These are phyloP conservation scores for Arabidopsis thaliana DNA, from an alignment of 345 rosid species.

Conservation along the genomic window DNA sequence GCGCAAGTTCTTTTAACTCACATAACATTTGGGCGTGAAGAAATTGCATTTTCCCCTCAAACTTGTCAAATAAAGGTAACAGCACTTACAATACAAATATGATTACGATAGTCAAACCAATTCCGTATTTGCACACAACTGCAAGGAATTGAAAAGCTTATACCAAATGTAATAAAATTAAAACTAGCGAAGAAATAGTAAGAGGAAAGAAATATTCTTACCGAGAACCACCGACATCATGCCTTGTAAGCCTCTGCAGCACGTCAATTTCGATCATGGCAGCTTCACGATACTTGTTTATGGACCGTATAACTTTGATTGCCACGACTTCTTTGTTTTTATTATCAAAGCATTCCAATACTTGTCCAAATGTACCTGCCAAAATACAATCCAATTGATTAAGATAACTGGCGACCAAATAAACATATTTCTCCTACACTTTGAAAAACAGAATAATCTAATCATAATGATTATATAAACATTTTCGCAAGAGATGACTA, in stretches of 20 bases:
- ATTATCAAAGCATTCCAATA: slow-evolving; percentile 83
- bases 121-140: slow-evolving; percentile 99
- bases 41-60: slow-evolving; percentile 48
- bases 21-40: slow-evolving; percentile 50
- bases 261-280: slow-evolving; percentile 90
- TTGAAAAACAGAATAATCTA: not conserved
- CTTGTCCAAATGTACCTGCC: slow-evolving; percentile 87
- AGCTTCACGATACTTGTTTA: slow-evolving; percentile 85
- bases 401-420: not conserved
- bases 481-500: slow-evolving; percentile 26
- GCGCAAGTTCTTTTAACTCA: slow-evolving; percentile 80
- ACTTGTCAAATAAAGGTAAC: slow-evolving; percentile 61
- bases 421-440: not conserved
- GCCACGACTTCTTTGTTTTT: slow-evolving; percentile 84
- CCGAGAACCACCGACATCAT: slow-evolving; percentile 76
- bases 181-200: slow-evolving; percentile 22
- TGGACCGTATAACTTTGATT: slow-evolving; percentile 79
- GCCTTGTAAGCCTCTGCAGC: slow-evolving; percentile 78
- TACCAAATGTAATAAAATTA: slow-evolving; percentile 52
- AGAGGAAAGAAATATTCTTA: slow-evolving; percentile 48
- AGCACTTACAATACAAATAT: slow-evolving; percentile 99
- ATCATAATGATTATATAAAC: not conserved
- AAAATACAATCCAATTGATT: slow-evolving; percentile 18
- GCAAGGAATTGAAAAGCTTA: slow-evolving; percentile 86
- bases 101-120: slow-evolving; percentile 99